Conservation (phyloP, 2,329 filamentous ascomycete genomes). For the Colletotrichum cordylinicola region DNA sequence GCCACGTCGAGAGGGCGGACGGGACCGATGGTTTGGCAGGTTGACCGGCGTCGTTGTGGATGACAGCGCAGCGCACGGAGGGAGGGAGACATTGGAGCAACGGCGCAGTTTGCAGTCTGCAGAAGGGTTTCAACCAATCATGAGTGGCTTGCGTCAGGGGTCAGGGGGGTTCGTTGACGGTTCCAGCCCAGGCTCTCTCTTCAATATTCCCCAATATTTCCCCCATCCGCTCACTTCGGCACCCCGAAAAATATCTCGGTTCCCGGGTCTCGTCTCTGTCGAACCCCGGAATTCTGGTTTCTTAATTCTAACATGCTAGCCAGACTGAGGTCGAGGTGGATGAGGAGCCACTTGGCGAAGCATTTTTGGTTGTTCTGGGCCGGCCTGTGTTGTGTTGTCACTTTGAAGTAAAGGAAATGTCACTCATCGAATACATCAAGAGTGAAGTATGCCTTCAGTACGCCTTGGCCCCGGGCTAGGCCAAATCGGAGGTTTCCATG, state of each 20-base stretch:
- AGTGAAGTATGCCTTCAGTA: not conserved
- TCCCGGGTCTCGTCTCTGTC: not conserved
- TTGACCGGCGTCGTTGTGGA: not conserved
- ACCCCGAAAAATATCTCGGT: constrained; percentile 1
- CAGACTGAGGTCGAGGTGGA: not conserved
- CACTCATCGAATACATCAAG: not conserved
- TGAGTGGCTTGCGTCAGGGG: not conserved
- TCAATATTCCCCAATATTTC: not conserved
- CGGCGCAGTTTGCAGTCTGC: not conserved
- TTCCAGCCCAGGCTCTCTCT: not conserved
- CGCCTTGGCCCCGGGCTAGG: not conserved
- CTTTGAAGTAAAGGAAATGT: not conserved
- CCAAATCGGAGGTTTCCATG: not conserved
- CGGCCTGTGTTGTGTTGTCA: not conserved
- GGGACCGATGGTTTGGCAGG: not conserved
- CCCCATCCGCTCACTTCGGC: not conserved
- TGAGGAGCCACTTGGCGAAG: not conserved
- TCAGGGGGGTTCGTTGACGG: not conserved
- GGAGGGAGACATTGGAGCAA: not conserved
- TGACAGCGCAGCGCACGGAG: not conserved
- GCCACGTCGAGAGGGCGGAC: not conserved
- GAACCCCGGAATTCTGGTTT: not conserved
- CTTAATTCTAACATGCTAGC: not conserved
- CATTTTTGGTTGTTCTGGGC: not conserved
- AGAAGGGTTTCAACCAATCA: not conserved